A percentile compares a stretch with the other conserved stretches of the same genome.
These are phyloP conservation scores for Aurantiochytrium sp. DNA, from an alignment of 108 stramenopile genomes.

Conservation along the genomic window DNA sequence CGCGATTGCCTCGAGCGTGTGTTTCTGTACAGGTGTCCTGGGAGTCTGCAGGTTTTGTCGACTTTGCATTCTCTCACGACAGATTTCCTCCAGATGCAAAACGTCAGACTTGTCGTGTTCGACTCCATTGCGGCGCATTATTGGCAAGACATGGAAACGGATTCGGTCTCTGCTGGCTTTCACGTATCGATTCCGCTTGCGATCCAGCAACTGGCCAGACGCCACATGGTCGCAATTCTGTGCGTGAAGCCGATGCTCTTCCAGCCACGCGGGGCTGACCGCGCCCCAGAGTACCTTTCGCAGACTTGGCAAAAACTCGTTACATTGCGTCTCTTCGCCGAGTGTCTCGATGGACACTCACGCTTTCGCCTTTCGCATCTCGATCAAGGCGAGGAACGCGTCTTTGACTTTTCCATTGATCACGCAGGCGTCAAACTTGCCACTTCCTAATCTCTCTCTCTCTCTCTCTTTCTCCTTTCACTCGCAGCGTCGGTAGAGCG, in stretches of 20 bases:
- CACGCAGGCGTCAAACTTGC: neutral
- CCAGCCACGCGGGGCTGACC: neutral
- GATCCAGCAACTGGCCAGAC: neutral
- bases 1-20: neutral
- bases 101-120: neutral
- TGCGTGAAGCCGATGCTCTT: neutral
- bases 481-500: too few relatives aligned
- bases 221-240: neutral
- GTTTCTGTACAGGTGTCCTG: neutral
- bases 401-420: neutral
- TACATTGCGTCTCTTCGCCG: neutral
- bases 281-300: neutral
- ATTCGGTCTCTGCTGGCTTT: neutral
- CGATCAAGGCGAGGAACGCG: neutral
- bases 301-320: slow-evolving; percentile 14
- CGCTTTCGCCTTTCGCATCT: neutral
- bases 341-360: neutral
- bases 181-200: neutral
- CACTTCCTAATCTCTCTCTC: neutral
- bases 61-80: neutral
- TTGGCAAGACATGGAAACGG: slow-evolving; percentile 8
- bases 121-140: neutral
- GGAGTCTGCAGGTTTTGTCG: neutral
- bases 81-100: neutral
- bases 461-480: too few relatives aligned